A percentile compares a stretch with the other conserved stretches of the same genome.
These are phyloP conservation scores for Solanum hybrid DNA, from an alignment of 305 asterid species.

Conservation along the genomic window DNA sequence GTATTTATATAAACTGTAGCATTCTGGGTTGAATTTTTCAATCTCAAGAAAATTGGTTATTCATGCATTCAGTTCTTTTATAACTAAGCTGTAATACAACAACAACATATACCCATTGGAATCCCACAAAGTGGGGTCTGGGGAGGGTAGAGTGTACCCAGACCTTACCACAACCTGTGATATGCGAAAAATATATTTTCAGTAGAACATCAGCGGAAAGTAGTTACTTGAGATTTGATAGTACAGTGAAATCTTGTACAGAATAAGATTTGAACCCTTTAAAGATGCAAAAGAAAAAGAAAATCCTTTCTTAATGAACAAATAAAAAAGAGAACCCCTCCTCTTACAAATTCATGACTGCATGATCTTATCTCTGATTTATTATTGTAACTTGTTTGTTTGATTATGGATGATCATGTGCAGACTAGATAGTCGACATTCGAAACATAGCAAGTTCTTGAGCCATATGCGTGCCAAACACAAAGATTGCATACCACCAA, in stretches of 20 bases:
- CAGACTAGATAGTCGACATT: conserved; percentile 22
- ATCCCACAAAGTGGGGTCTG: background rate
- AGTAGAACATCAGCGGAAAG: background rate
- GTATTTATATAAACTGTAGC: background rate
- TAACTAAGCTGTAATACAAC: background rate
- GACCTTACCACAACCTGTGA: background rate
- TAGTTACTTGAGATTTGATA: background rate
- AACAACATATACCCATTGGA: background rate
- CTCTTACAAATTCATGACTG: background rate
- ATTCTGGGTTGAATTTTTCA: background rate
- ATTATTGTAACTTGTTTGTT: background rate
- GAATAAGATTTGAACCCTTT: background rate
- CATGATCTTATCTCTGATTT: background rate
- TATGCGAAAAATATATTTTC: background rate
- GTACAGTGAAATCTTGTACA: background rate
- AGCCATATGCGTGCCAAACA: conserved; percentile 44
- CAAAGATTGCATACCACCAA: conserved; percentile 62
- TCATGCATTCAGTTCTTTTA: background rate
- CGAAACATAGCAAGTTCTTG: conserved; percentile 57
- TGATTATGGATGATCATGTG: background rate
- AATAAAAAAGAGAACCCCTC: background rate
- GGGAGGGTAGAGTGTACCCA: background rate
- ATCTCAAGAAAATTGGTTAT: background rate
- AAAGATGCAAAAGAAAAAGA: background rate
- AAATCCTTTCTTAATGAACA: background rate